These are phyloP conservation scores for Plasmodium cynomolgi DNA, from an alignment of 169 alveolate species.

Conservation along the genomic window DNA sequence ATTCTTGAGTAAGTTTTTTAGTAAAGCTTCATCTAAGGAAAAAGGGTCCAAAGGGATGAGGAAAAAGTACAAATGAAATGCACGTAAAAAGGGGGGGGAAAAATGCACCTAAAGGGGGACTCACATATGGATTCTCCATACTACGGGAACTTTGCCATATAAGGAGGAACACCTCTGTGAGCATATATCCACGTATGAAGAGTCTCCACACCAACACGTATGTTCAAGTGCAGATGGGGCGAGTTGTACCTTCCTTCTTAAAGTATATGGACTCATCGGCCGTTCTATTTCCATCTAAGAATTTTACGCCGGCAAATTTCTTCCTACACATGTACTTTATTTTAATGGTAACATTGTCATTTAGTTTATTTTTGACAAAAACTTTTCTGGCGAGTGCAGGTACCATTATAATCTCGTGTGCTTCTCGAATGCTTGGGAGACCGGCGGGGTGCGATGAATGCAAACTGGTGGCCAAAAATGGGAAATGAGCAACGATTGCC, in stretches of 20 bases:
- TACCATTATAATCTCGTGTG: conserved; percentile 24
- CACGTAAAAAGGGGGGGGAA: not conserved
- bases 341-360: conserved; percentile 12
- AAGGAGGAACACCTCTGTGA: not conserved
- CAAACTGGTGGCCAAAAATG: not conserved
- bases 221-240: not conserved
- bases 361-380: conserved; percentile 27
- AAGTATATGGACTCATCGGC: conserved; percentile 80
- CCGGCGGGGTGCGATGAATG: not conserved
- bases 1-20: conserved; percentile 77
- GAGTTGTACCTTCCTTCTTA: conserved; percentile 80
- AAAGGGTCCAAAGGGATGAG: not conserved
- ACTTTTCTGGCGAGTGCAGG: conserved; percentile 23
- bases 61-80: not conserved
- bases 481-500: not conserved
- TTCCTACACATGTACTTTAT: conserved; percentile 52
- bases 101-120: not conserved
- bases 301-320: conserved; percentile 77
- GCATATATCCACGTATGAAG: not conserved
- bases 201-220: not conserved
- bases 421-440: not conserved
- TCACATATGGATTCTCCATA: not conserved
- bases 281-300: conserved; percentile 77
- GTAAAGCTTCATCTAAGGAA: conserved; percentile 78
- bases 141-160: not conserved